Conservation (phyloP, 2,329 filamentous ascomycete species). For the Cercospora janseana region DNA sequence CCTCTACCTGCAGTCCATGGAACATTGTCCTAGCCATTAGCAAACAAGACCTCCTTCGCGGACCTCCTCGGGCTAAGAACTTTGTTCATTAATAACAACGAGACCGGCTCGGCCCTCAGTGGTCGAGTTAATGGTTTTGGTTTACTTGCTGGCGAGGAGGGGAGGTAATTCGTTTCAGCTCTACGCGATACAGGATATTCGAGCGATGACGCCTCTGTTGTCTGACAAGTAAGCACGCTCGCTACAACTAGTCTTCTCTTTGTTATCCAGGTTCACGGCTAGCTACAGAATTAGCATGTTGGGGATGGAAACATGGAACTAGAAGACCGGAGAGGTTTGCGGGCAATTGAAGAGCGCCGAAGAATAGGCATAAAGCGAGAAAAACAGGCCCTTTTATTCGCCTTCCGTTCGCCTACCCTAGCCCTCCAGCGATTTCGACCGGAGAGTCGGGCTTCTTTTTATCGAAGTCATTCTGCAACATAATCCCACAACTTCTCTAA, state of each 20-base stretch:
- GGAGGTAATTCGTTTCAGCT: conserved; percentile 1
- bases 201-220: neutral
- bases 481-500: conserved; percentile 22
- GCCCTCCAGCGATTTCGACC: neutral
- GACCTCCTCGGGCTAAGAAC: neutral
- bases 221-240: neutral
- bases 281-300: neutral
- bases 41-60: conserved; percentile 1
- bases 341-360: neutral
- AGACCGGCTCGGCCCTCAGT: neutral
- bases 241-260: conserved; percentile 1
- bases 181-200: neutral
- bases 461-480: conserved; percentile 14
- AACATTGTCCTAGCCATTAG: neutral
- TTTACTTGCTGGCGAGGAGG: conserved; percentile 1
- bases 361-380: neutral
- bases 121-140: neutral
- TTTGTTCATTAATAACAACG: conserved; percentile 1
- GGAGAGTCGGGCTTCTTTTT: neutral
- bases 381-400: neutral
- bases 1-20: conserved; percentile 21
- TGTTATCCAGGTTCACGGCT: neutral
- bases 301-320: conserved; percentile 2
- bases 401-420: neutral
- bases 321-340: neutral